Evolutionary conservation across 2,329 filamentous ascomycete species (phyloP).

Genomic region (Aspergillus sp.): DNA sequence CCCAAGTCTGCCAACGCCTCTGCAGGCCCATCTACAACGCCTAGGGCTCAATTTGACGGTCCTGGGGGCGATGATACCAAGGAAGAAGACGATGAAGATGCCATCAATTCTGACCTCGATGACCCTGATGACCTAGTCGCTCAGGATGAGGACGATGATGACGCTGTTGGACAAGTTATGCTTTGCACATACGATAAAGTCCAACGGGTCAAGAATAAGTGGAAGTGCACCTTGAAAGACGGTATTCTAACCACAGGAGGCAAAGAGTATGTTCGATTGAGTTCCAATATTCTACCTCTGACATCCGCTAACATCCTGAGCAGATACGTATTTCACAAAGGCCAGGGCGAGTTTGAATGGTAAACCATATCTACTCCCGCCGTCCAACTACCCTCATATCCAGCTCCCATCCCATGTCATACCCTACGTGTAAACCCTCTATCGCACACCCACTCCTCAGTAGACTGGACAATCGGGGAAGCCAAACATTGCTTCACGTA

Average conservation of each 20-base stretch:
- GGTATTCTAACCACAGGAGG: conserved; percentile 90
- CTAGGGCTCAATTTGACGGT: conserved; percentile 58
- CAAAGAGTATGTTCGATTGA: conserved; percentile 66
- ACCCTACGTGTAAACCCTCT: conserved; percentile 8
- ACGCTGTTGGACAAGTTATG: conserved; percentile 85
- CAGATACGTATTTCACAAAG: conserved; percentile 95
- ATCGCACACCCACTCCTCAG: background rate
- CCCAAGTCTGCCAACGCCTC: conserved; percentile 33
- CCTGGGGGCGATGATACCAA: conserved; percentile 52
- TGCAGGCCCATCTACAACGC: conserved; percentile 16
- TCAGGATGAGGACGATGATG: conserved; percentile 85
- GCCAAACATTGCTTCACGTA: background rate
- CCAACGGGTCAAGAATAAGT: conserved; percentile 98
- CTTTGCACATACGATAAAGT: conserved; percentile 99
- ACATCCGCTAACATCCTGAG: conserved; percentile 23
- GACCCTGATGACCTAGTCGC: conserved; percentile 84
- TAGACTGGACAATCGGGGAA: background rate
- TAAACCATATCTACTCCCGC: conserved; percentile 45
- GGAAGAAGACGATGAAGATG: conserved; percentile 77
- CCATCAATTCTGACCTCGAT: conserved; percentile 97
- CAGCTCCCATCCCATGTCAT: background rate
- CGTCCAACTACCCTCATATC: background rate
- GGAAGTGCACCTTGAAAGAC: conserved; percentile 98
- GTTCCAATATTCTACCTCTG: background rate
- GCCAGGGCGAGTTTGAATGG: conserved; percentile 97